phyloP scores from a whole-genome alignment of 495 filamentous ascomycete species.

The Xylaria curta region DNA sequence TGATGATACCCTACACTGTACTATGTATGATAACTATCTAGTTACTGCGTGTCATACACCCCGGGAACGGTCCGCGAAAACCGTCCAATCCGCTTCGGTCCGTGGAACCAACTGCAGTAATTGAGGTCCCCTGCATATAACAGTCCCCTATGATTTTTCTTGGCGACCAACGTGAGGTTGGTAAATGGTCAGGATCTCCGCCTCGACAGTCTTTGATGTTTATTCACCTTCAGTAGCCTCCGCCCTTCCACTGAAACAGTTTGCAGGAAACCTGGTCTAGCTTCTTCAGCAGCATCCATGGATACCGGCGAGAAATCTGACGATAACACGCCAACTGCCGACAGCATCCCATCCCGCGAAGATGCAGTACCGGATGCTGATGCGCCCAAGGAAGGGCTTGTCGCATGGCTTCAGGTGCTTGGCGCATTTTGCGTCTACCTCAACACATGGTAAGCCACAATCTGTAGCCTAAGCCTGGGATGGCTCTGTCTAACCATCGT shows the following conservation, averaged over 20 bases:
- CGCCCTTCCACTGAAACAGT: background rate
- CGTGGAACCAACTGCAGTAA: background rate
- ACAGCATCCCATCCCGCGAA: background rate
- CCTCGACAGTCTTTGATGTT: background rate
- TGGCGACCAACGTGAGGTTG: background rate
- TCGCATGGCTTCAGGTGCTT: constrained; percentile 60
- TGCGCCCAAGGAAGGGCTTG: constrained; percentile 45
- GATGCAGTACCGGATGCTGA: constrained; percentile 23
- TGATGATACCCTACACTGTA: background rate
- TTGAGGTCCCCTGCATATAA: background rate
- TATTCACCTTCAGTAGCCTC: background rate
- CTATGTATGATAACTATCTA: background rate
- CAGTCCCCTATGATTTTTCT: constrained; percentile 2
- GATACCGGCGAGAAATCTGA: background rate
- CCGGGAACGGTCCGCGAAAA: background rate
- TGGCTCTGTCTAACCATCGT: constrained; percentile 5
- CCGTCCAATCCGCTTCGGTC: background rate
- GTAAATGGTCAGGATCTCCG: background rate
- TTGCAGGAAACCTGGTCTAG: background rate
- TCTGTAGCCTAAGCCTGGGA: background rate
- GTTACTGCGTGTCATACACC: background rate
- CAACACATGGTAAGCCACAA: constrained; percentile 61
- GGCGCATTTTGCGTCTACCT: constrained; percentile 63
- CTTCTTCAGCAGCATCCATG: background rate
- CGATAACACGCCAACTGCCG: background rate